These are phyloP conservation scores for Paxillus involutus DNA, from an alignment of 768 basidiomycete genomes.

Conservation along the genomic window DNA sequence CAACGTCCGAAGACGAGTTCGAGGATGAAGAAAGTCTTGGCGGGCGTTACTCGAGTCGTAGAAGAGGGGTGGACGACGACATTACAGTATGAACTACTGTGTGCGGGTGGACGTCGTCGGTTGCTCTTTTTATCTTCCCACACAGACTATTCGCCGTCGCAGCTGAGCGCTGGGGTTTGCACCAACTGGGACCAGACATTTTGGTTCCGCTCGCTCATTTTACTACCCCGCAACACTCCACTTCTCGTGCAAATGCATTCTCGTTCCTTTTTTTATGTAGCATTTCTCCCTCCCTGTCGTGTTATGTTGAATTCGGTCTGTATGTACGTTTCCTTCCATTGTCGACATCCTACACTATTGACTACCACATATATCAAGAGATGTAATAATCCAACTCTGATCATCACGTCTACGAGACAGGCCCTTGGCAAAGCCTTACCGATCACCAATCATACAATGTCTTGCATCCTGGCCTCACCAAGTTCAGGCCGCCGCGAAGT, in stretches of 20 bases:
- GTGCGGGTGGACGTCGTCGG: slow-evolving; percentile 7
- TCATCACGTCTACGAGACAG: neutral
- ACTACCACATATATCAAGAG: slow-evolving; percentile 25
- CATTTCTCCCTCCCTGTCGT: slow-evolving; percentile 4
- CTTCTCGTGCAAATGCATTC: slow-evolving; percentile 4
- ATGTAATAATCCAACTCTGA: slow-evolving; percentile 20
- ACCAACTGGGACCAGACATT: slow-evolving; percentile 23
- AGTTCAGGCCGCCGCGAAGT: slow-evolving; percentile 82
- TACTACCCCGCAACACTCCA: slow-evolving; percentile 4
- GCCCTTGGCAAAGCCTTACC: too few species aligned
- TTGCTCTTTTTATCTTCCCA: slow-evolving; percentile 7
- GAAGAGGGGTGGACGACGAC: slow-evolving; percentile 41
- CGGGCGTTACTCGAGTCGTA: slow-evolving; percentile 68
- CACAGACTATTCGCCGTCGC: neutral
- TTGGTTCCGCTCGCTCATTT: slow-evolving; percentile 4
- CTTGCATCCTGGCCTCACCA: slow-evolving; percentile 66
- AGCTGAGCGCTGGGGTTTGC: slow-evolving; percentile 16
- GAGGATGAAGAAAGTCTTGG: slow-evolving; percentile 63
- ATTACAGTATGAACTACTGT: slow-evolving; percentile 27
- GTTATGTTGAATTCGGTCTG: neutral
- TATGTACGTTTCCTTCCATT: slow-evolving; percentile 6
- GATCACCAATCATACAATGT: slow-evolving; percentile 71
- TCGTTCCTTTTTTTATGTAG: slow-evolving; percentile 6
- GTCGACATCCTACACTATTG: slow-evolving; percentile 20
- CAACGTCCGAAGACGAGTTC: slow-evolving; percentile 75